These are phyloP conservation scores for Sugiyamaella floridensis DNA, from an alignment of 805 yeast species.

Conservation along the genomic window DNA sequence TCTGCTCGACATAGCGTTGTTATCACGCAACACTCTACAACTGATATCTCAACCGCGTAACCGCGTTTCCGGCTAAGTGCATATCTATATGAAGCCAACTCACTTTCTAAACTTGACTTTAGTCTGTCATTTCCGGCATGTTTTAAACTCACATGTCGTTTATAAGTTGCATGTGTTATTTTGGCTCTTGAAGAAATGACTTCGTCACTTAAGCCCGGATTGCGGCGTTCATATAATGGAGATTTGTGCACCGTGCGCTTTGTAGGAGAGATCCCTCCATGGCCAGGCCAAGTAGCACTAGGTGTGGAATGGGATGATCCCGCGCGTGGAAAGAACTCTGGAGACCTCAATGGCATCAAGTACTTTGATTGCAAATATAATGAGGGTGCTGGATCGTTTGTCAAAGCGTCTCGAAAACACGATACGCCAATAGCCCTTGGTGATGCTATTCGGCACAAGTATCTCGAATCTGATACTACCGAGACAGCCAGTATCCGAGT, in stretches of 20 bases:
- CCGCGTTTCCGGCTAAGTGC: too few species aligned
- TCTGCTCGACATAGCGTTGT: too few species aligned
- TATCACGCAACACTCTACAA: too few species aligned
- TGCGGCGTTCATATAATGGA: slow-evolving; percentile 34
- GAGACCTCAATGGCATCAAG: slow-evolving; percentile 43
- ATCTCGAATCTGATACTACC: slow-evolving; percentile 35
- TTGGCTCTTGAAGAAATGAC: too few species aligned
- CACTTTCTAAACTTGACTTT: too few species aligned
- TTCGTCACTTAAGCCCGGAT: background rate
- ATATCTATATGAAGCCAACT: too few species aligned
- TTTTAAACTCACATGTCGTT: too few species aligned
- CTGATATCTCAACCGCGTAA: too few species aligned
- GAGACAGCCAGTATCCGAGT: slow-evolving; percentile 29
- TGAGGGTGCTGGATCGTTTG: slow-evolving; percentile 51
- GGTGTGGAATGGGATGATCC: slow-evolving; percentile 87
- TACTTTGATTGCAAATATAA: slow-evolving; percentile 46
- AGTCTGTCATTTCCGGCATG: too few species aligned
- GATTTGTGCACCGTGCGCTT: slow-evolving; percentile 57
- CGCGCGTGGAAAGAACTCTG: slow-evolving; percentile 65
- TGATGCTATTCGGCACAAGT: slow-evolving; percentile 46
- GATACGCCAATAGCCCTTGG: slow-evolving; percentile 34
- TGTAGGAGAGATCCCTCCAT: slow-evolving; percentile 53
- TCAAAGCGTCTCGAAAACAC: slow-evolving; percentile 40
- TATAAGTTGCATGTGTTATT: too few species aligned
- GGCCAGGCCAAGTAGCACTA: slow-evolving; percentile 51